Evolutionary conservation across 2,329 filamentous ascomycete genomes (phyloP), one percentile per base, ranked within the genome.

Genomic region (Colletotrichum sp.): DNA sequence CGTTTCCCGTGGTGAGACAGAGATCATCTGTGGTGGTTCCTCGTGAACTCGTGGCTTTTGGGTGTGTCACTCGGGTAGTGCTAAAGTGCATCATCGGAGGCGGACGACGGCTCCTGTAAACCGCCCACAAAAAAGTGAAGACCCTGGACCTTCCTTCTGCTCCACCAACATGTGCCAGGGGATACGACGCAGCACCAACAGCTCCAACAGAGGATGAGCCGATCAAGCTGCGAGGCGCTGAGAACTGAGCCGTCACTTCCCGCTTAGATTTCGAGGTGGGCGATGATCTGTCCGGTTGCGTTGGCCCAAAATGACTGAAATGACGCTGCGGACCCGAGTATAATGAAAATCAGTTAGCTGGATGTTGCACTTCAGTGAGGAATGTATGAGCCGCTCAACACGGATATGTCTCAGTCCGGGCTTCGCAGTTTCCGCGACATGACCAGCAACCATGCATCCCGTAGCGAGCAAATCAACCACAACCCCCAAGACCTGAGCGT

Each of bases 1-100:
- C 69, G 72, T 69, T 30, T 65, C 70, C 74, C 70, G 74, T n/a
- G 59, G 74, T 55, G 49, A 65, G 65, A 76, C 70, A 74, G 24
- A 69, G 59, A 69, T 39, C 49, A 69, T 63, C 49, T 36, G 64
- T 24, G 52, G 44, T 73, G 59, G 57, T 64, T 16, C 28, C 64
- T 69, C 26, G 64, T 73, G 26, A 74, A 68, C 70, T 76, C 49
- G 70, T 74, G 74, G 64, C 44, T 73, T 28, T 52, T 52, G 18
- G 44, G 44, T 52, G 70, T 73, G 70, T 65, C 65, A 69, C 64
- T 44, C 26, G 39, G 73, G n/a, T 49, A 21, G 36, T 52, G 26
- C 36, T 2, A 39, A 39, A 39, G 44, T 28, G 36, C 12, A 49
- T 34, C n/a, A 28, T 30, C 59, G 39, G 64, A 28, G 64, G 44